Percentiles rank a stretch among this genome's conserved stretches.
Evolutionary conservation across 2,329 filamentous ascomycete species (phyloP).

Genomic region (Neospermospora avenae): DNA sequence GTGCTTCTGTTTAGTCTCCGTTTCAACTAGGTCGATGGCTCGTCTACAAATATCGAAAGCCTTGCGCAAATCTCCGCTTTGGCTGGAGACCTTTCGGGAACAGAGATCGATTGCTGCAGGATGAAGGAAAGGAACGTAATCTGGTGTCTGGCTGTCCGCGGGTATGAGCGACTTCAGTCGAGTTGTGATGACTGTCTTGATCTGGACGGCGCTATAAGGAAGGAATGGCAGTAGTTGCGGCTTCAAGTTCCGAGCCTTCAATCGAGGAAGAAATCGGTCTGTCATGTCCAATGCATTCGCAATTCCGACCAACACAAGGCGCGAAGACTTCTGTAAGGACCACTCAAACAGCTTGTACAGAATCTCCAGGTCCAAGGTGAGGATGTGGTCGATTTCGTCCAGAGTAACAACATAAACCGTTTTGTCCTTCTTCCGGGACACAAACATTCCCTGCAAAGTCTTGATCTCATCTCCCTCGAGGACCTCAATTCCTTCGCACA

Average conservation of each 20-base stretch:
- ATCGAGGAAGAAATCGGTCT: constrained; percentile 86
- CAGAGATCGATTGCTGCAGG: constrained; percentile 92
- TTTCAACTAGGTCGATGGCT: constrained; percentile 84
- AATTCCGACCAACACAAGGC: constrained; percentile 82
- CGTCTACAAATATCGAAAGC: constrained; percentile 92
- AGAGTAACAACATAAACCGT: constrained; percentile 78
- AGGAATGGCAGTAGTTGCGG: constrained; percentile 87
- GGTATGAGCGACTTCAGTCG: constrained; percentile 75
- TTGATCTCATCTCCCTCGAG: constrained; percentile 65
- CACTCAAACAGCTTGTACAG: constrained; percentile 96
- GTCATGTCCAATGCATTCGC: constrained; percentile 95
- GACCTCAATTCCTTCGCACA: constrained; percentile 57
- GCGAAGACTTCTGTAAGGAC: constrained; percentile 79
- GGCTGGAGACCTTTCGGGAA: constrained; percentile 88
- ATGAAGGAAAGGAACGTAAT: constrained; percentile 82
- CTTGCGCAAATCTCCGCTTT: constrained; percentile 91
- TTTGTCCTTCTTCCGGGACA: constrained; percentile 54
- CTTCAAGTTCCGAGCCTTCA: constrained; percentile 90
- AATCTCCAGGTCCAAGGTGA: constrained; percentile 83
- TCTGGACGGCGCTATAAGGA: constrained; percentile 84
- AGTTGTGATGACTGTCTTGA: constrained; percentile 80
- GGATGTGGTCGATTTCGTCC: constrained; percentile 92
- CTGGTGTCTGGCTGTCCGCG: constrained; percentile 47
- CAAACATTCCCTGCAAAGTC: constrained; percentile 67
- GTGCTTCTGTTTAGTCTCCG: constrained; percentile 74